Evolutionary conservation across 1,284 basidiomycete genomes (phyloP), one percentile per base, ranked within the genome.

Genomic region (Lentinus polychrous): DNA sequence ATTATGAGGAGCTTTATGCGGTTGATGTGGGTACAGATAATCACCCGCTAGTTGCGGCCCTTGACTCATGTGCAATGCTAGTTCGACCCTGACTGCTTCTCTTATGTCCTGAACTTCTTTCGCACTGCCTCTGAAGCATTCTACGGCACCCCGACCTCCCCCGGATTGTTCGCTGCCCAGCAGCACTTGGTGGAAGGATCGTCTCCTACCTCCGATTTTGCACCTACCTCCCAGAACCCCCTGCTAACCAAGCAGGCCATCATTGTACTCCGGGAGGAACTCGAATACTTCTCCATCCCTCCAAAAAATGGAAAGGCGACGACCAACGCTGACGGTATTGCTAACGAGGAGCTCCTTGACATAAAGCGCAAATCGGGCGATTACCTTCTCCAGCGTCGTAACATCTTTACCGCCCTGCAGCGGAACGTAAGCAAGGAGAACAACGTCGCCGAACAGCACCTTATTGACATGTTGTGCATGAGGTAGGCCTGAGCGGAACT

Each of bases 401-500:
- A 87, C 65, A 97, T 99, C 61, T 99, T 99, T 65, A 96, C 96
- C 1, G 95, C 95, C 18, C 72, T 99, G 51, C 95, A 99, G 74
- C 77, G 96, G 58, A 99, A 99, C 67, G 94, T 99, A 52, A 96
- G 96, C 73, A 96, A 96, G 75, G 95, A 98, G 73, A 98, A 98
- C 67, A 99, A 99, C 65, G 76, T 97, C 55, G 95, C 95, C 14
- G 95, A 99, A 69, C 95, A 98, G 71, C 95, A 99, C 71, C 74
- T 99, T 56, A 99, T 99, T 68, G 96, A 99, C 71, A 99, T 99
- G 95, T 78, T 99, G 48, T 99, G 96, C 72, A 97, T 98, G 93
- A 95, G 91, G 94, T 94, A 63, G 52, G 76, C 61, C 46, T 40
- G 36, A 32, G 45, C 27, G 40, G 23, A 33, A 23, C 48, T 48